Evolutionary conservation across 257 asterid genomes (phyloP).

Genomic region (Sherardia arvensis): DNA sequence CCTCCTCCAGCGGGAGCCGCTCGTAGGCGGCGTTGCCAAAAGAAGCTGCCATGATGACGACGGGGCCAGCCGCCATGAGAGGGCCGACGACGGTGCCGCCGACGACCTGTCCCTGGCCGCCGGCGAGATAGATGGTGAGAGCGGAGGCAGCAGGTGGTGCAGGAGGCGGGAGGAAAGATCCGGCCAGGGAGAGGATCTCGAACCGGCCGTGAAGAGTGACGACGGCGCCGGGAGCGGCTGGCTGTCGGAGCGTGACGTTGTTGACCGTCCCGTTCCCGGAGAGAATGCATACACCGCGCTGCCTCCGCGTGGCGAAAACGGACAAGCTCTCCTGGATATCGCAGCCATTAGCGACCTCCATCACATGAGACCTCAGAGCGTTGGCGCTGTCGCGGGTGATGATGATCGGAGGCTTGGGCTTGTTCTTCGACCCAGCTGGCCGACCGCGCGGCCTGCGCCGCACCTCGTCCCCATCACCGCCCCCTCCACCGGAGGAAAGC

Average conservation of each 20-base stretch:
- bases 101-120: conserved; percentile 90
- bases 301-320: conserved; percentile 65
- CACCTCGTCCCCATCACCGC: conserved; percentile 31
- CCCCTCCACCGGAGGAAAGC: conserved; percentile 7
- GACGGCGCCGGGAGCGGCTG: conserved; percentile 69
- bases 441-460: conserved; percentile 72
- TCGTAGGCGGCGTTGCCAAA: conserved; percentile 92
- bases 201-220: conserved; percentile 69
- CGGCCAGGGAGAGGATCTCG: conserved; percentile 79
- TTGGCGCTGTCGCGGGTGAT: conserved; percentile 90
- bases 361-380: conserved; percentile 77
- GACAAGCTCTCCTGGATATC: conserved; percentile 76
- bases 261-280: conserved; percentile 79
- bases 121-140: conserved; percentile 67
- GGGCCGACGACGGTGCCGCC: conserved; percentile 94
- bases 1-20: conserved; percentile 81
- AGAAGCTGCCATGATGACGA: conserved; percentile 88
- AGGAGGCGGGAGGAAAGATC: conserved; percentile 82
- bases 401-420: conserved; percentile 86
- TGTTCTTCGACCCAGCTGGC: conserved; percentile 82
- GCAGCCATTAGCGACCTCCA: conserved; percentile 69
- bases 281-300: conserved; percentile 75
- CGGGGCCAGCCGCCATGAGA: conserved; percentile 73
- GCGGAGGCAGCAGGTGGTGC: conserved; percentile 87
- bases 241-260: conserved; percentile 72